These are phyloP conservation scores for Yamadazyma philogaea DNA, from an alignment of 805 yeast species.

Conservation along the genomic window DNA sequence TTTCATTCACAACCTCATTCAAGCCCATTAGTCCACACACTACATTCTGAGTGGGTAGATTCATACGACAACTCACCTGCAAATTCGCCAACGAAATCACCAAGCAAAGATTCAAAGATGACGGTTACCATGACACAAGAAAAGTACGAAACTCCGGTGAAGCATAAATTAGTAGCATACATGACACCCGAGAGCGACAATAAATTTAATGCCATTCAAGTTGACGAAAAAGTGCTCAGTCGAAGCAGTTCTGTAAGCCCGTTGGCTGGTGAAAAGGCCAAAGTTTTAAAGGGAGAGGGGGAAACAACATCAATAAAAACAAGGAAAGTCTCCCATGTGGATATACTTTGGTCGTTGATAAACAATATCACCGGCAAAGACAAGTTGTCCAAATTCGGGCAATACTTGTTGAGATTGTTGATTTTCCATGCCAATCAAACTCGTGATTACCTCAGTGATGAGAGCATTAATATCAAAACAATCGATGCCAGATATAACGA, in stretches of 20 bases:
- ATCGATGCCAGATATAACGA: slow-evolving; percentile 32
- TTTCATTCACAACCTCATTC: slow-evolving; percentile 7
- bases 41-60: slow-evolving; percentile 29
- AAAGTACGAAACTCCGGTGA: slow-evolving; percentile 13
- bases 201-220: slow-evolving; percentile 5
- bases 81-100: slow-evolving; percentile 7
- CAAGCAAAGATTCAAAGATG: slow-evolving; percentile 14
- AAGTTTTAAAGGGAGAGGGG: background rate
- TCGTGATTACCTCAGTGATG: slow-evolving; percentile 32
- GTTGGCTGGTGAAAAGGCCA: slow-evolving; percentile 1
- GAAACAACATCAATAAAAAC: background rate
- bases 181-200: slow-evolving; percentile 14
- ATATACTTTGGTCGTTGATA: slow-evolving; percentile 51
- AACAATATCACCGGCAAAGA: slow-evolving; percentile 63
- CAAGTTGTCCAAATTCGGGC: slow-evolving; percentile 61
- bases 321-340: slow-evolving; percentile 19
- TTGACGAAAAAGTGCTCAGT: slow-evolving; percentile 14
- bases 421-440: slow-evolving; percentile 45
- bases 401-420: slow-evolving; percentile 55
- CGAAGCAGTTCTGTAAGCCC: slow-evolving; percentile 11
- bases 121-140: slow-evolving; percentile 14
- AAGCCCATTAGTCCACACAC: slow-evolving; percentile 14
- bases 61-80: slow-evolving; percentile 14
- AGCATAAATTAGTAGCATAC: slow-evolving; percentile 11
- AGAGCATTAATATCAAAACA: slow-evolving; percentile 26